Evolutionary conservation across 2,329 filamentous ascomycete species (phyloP), one percentile per base, ranked within the genome.

Genomic region (Hymenoscyphus scutula): DNA sequence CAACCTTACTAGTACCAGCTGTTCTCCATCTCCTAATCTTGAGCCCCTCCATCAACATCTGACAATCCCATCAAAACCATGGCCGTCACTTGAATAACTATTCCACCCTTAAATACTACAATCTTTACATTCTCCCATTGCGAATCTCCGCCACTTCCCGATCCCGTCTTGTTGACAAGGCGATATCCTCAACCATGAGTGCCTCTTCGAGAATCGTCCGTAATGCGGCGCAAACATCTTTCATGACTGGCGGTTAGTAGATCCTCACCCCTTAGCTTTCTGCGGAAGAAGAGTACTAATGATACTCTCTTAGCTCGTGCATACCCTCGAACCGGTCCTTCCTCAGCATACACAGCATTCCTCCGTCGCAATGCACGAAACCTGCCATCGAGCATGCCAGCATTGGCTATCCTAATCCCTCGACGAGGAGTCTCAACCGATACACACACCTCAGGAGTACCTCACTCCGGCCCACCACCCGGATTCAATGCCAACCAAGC

Each of bases 401-500:
- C 82, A 17, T 76, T 86, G 69, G 83, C 84, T 54, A 77, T 88
- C 38, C 75, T 87, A 62, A 79, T 87, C 60, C 84, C 85, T 19
- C 73, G 80, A 62, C 82, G 86, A 72, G 75, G 76, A 70, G 77
- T 87, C 70, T 80, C 82, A 55, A 89, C 86, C 69, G 84, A 87
- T 63, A 81, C 84, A 66, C 84, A 86, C 74, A 79, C 79, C 61
- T 75, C 81, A 59, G 77, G 81, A 64, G 63, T 55, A 2, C 54
- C 61, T 37, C 76, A 81, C 59, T 77, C 78, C 60, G 84, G 81
- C 61, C 88, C 88, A 29, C 88, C 88, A 60, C 88, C 88, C 32
- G 88, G 88, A 38, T 91, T 90, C 78, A 89, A 89, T 75, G 78
- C 86, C 25, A 82, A 89, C 69, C 78, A 89, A 74, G 88, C 88